These are phyloP conservation scores for Fusarium tjaetaba DNA, from an alignment of 2,329 filamentous ascomycete species.

Conservation along the genomic window DNA sequence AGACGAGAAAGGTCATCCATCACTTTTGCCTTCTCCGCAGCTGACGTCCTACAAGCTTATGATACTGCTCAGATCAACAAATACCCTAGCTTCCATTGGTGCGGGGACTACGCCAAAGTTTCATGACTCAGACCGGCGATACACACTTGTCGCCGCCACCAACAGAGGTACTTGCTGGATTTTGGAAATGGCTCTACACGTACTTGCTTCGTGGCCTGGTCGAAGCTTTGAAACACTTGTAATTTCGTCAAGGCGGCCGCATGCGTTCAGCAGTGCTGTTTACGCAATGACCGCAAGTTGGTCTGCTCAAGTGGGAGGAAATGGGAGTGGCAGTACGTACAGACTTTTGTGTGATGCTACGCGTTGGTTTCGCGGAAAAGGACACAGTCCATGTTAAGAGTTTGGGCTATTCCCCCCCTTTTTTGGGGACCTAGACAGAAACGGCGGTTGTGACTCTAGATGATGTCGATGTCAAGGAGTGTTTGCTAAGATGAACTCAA, in stretches of 20 bases:
- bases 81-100: background rate
- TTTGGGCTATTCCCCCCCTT: background rate
- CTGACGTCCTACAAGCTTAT: background rate
- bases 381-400: too few species aligned
- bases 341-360: background rate
- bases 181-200: background rate
- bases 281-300: background rate
- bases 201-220: background rate
- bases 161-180: background rate
- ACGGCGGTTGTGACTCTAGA: background rate
- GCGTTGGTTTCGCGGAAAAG: background rate
- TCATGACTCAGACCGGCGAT: background rate
- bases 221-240: background rate
- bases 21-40: background rate
- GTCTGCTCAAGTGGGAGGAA: background rate
- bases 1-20: background rate
- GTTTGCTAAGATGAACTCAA: background rate
- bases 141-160: background rate
- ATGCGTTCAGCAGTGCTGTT: background rate
- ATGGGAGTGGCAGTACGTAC: background rate
- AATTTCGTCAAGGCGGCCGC: background rate
- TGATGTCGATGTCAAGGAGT: background rate
- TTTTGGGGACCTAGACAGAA: background rate
- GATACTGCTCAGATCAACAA: background rate
- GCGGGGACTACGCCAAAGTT: background rate